Percentiles rank a stretch among this genome's conserved stretches.
phyloP scores from a whole-genome alignment of 2,329 filamentous ascomycete species.

The Ceratocystis papillata region DNA sequence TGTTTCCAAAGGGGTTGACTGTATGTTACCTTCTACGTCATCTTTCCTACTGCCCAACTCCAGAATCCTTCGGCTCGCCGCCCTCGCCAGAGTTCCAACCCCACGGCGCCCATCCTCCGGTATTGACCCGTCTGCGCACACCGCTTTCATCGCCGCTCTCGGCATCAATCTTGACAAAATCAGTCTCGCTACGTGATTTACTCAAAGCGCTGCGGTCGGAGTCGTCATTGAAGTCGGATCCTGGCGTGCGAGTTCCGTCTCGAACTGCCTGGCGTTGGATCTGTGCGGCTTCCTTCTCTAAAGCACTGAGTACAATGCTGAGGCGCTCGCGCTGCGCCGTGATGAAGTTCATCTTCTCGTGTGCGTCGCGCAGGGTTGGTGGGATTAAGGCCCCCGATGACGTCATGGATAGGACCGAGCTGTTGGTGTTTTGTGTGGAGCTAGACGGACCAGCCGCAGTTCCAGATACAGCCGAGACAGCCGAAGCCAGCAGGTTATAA shows the following conservation, averaged over 20 bases:
- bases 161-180: conserved; percentile 80
- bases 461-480: conserved; percentile 52
- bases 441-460: conserved; percentile 32
- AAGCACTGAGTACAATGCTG: conserved; percentile 59
- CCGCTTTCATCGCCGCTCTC: conserved; percentile 54
- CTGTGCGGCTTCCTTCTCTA: conserved; percentile 66
- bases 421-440: conserved; percentile 26
- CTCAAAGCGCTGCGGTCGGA: conserved; percentile 47
- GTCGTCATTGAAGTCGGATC: conserved; percentile 24
- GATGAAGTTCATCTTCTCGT: conserved; percentile 64
- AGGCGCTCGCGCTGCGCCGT: conserved; percentile 69
- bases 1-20: not conserved
- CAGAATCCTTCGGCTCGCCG: conserved; percentile 32
- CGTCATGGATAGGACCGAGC: conserved; percentile 14
- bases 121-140: conserved; percentile 30
- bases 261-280: conserved; percentile 36
- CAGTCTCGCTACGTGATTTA: conserved; percentile 75
- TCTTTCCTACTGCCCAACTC: conserved; percentile 31
- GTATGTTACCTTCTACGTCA: not conserved
- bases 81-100: conserved; percentile 31
- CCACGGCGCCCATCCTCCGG: conserved; percentile 42
- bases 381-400: conserved; percentile 51
- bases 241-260: conserved; percentile 16
- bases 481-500: conserved; percentile 65
- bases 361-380: conserved; percentile 50